Base-by-base conservation (phyloP, 2,329 filamentous ascomycete genomes). In the Cytospora piceicola region DNA sequence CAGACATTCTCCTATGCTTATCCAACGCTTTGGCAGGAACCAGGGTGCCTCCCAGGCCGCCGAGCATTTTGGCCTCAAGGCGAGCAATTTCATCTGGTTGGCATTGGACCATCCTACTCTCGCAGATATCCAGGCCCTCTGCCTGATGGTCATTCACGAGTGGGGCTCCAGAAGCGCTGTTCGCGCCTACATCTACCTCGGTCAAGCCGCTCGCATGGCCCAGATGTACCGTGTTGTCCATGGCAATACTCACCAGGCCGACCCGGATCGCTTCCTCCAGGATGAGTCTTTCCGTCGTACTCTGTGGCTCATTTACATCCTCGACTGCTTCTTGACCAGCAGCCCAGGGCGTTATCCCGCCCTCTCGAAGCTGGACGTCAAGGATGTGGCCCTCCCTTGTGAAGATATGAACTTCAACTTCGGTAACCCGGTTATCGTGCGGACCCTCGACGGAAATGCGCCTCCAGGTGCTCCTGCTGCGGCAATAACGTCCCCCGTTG, bases 171-270 rank as follows among this genome's bases (percentile, higher is more conserved):
- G 85, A 52, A 87, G 87, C 73, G 85, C 85, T 46, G 84, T 88
- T 34, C 84, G 85, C 22, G 85, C 85, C 68, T 88, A 88, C 78
- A 83, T 87, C 73, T 87, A 87, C 72, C 79, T 88, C 29, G 85
- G 85, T 69, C 85, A 88, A 72, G 85, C 85, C 36, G 82, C 84
- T n/a, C 83, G 85, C 66, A 87, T 88, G 85, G 81, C 85, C 36
- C 85, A 88, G 76, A 88, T 88, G 85, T 87, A 84, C 71, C 81
- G 84, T 68, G 83, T 88, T 64, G 81, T 88, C 55, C 83, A 86
- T 70, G 80, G 80, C 51, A 84, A 86, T 70, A 81, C 84, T 69
- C 75, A 78, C 52, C 78, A 80, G 20, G 74, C 76, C 46, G 83
- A 85, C 51, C 80, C 82, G n/a, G 85, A 87, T 70, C 83, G 84